These are phyloP conservation scores for Thelonectria blattea DNA, from an alignment of 2,329 filamentous ascomycete species.

Conservation along the genomic window DNA sequence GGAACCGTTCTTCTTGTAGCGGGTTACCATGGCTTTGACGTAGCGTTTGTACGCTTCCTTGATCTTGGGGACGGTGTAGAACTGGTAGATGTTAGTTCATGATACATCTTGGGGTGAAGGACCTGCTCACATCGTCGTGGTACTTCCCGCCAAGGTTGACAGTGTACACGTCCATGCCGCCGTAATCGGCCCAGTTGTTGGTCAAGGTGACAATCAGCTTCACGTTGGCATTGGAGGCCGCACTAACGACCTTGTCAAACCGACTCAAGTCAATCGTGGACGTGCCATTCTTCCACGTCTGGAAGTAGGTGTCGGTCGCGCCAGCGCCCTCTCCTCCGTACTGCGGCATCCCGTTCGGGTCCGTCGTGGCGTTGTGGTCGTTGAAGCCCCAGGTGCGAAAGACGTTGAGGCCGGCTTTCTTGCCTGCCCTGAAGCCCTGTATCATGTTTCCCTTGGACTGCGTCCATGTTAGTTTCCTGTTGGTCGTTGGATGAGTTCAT, in stretches of 20 bases:
- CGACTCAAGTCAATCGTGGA: constrained; percentile 58
- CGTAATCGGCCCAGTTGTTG: constrained; percentile 66
- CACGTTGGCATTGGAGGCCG: constrained; percentile 63
- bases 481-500: rapidly evolving
- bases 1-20: constrained; percentile 62
- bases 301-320: constrained; percentile 55
- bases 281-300: constrained; percentile 68
- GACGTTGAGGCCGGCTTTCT: constrained; percentile 59
- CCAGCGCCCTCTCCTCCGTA: constrained; percentile 23
- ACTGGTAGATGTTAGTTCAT: constrained; percentile 37
- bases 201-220: constrained; percentile 62
- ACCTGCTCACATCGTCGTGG: constrained; percentile 41
- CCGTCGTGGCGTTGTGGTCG: constrained; percentile 55
- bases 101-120: too few species aligned
- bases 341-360: constrained; percentile 28
- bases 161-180: constrained; percentile 65
- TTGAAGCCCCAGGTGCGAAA: constrained; percentile 69
- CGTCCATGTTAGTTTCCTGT: constrained; percentile 25
- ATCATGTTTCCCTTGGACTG: constrained; percentile 61
- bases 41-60: constrained; percentile 63
- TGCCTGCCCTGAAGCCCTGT: constrained; percentile 52
- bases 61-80: constrained; percentile 57
- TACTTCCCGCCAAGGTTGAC: constrained; percentile 59
- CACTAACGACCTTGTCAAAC: constrained; percentile 67
- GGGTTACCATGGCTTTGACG: constrained; percentile 62